Base-by-base conservation (phyloP, 2,329 filamentous ascomycete species). In the Talaromyces islandicus region DNA sequence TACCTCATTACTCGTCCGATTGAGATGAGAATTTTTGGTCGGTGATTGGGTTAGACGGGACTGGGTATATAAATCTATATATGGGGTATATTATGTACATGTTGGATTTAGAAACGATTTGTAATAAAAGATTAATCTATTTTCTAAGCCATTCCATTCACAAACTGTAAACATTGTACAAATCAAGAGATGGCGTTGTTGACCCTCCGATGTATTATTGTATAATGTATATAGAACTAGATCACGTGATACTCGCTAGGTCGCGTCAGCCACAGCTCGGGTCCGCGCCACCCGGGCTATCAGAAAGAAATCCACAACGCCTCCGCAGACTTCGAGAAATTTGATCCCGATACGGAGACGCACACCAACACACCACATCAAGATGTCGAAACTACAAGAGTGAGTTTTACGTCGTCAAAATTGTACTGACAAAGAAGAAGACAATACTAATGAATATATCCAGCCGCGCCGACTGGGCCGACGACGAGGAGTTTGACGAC, bases 401-500 rank as follows among this genome's bases (percentile, higher is more conserved):
- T 80, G 68, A 72, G 76, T 70, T 56, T 50, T 14, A 35, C 32
- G 48, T 41, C 7, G 6, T 19, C 1, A 4, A n/a, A 1, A 30
- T 43, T 50, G 21, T 51, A 27, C 52, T 41, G 54, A 17, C 43
- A 29, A 12, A 14, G 46, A 29, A 14, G 32, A 35, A 35, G 5
- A 35, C 32, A 35, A 35, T 14, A 35, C 38, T 27, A 54, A 30
- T 32, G 21, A 17, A 38, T 6, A 54, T 65, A 43, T 32, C 60
- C 64, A 63, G 80, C 74, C 82, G 83, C 71, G 83, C 83, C 73
- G 92, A 97, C 84, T 97, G 93, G 93, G 93, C 94, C 75, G 94
- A 97, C 81, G 91, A 94, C 75, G 84, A 87, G 70, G 86, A 88
- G 68, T 92, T 96, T 75, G 90, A 93, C 72, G 88, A 91, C 79